These are phyloP conservation scores for Acer saccharum DNA, from an alignment of 345 rosid genomes.

Conservation along the genomic window DNA sequence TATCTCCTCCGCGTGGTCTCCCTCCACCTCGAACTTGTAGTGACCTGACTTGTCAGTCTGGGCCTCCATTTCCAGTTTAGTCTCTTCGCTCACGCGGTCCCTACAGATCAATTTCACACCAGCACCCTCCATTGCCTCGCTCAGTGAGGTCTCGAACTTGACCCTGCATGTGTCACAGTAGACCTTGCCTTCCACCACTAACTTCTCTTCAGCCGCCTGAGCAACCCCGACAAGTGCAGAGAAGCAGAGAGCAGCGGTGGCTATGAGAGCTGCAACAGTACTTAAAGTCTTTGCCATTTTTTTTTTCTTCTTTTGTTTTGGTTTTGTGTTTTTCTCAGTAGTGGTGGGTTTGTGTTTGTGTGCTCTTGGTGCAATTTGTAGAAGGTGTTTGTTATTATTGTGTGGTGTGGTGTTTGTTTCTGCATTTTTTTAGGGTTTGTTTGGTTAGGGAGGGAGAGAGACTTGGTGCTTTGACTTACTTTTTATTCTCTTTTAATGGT, in stretches of 20 bases:
- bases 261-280: neutral
- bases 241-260: slow-evolving; percentile 19
- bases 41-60: slow-evolving; percentile 25
- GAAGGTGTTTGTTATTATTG: neutral
- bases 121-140: slow-evolving; percentile 17
- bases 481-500: neutral
- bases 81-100: neutral
- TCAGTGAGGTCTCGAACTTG: slow-evolving; percentile 17
- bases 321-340: too few species aligned
- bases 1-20: slow-evolving; percentile 39
- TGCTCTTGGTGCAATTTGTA: neutral
- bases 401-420: neutral
- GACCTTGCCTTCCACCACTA: slow-evolving; percentile 30
- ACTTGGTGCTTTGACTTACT: neutral
- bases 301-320: neutral
- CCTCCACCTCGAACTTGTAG: slow-evolving; percentile 25
- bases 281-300: slow-evolving; percentile 29
- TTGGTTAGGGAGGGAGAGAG: neutral
- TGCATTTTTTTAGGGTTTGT: neutral
- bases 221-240: slow-evolving; percentile 19
- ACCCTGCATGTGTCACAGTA: slow-evolving; percentile 31
- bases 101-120: slow-evolving; percentile 35
- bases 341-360: neutral
- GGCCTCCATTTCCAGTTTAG: slow-evolving; percentile 16
- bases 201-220: neutral